Conservation (phyloP, 139 green algal species). For the Chlorella sp. region DNA sequence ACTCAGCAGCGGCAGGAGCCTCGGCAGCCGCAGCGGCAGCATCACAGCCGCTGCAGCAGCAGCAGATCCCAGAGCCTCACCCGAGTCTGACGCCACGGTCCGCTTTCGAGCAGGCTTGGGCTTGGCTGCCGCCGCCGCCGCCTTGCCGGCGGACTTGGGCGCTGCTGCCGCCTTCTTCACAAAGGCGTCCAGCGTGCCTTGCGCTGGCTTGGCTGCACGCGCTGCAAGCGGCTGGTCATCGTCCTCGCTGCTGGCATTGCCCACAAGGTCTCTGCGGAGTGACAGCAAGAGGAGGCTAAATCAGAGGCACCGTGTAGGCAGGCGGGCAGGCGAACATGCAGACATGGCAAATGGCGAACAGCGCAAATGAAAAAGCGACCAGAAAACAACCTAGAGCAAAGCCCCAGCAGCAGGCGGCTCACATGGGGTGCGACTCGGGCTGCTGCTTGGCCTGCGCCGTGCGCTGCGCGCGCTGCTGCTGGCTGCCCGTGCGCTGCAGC, state of each 20-base stretch:
- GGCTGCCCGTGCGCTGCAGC: conserved; percentile 17
- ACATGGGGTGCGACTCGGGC: conserved; percentile 32
- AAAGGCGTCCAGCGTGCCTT: background rate
- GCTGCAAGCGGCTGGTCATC: background rate
- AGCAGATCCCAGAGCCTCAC: background rate
- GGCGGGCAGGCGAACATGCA: background rate
- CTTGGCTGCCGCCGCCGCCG: background rate
- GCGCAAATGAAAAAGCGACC: background rate
- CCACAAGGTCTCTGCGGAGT: conserved; percentile 13
- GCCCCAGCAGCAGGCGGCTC: background rate
- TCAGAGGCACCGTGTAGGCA: background rate
- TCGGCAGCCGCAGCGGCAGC: background rate
- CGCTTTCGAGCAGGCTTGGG: background rate
- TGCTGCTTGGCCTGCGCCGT: conserved; percentile 21
- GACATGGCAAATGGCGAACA: background rate
- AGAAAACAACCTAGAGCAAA: background rate
- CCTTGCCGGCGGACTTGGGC: background rate
- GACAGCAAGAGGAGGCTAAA: background rate
- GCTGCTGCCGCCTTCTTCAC: background rate
- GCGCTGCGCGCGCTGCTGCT: conserved; percentile 9
- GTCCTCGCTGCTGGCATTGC: background rate
- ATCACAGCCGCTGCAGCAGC: too few relatives aligned
- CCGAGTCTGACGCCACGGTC: background rate
- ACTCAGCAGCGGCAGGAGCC: too few relatives aligned
- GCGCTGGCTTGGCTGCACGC: background rate